These are phyloP conservation scores for Fusarium anthophilum DNA, from an alignment of 2,329 filamentous ascomycete species.

Conservation along the genomic window DNA sequence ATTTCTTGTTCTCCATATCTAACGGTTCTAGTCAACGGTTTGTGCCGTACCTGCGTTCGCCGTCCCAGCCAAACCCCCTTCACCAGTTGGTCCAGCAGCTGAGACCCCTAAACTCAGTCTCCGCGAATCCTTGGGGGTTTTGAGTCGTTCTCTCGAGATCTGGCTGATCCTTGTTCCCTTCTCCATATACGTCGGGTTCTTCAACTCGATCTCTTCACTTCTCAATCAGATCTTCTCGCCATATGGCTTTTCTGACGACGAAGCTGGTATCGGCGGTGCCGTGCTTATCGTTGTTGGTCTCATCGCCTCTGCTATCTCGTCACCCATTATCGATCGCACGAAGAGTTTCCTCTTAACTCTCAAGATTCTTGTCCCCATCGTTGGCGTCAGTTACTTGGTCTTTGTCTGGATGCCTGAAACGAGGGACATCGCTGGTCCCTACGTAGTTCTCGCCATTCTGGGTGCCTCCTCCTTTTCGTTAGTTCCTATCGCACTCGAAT, in stretches of 20 bases:
- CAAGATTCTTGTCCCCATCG: slow-evolving; percentile 77
- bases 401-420: slow-evolving; percentile 81
- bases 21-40: slow-evolving; percentile 47
- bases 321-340: slow-evolving; percentile 84
- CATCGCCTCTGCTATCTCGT: slow-evolving; percentile 76
- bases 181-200: slow-evolving; percentile 85
- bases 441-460: slow-evolving; percentile 77
- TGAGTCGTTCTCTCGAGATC: slow-evolving; percentile 72
- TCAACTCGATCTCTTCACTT: slow-evolving; percentile 89
- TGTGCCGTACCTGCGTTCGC: slow-evolving; percentile 81
- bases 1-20: slow-evolving; percentile 4
- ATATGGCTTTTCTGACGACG: slow-evolving; percentile 82
- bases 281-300: slow-evolving; percentile 91
- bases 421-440: slow-evolving; percentile 71
- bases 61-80: slow-evolving; percentile 79
- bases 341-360: slow-evolving; percentile 81
- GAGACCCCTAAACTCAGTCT: slow-evolving; percentile 65
- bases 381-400: slow-evolving; percentile 76
- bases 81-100: slow-evolving; percentile 76
- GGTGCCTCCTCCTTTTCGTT: slow-evolving; percentile 84
- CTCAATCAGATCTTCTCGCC: slow-evolving; percentile 91
- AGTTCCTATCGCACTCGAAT: slow-evolving; percentile 86
- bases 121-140: slow-evolving; percentile 59
- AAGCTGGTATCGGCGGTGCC: slow-evolving; percentile 90
- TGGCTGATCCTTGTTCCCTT: slow-evolving; percentile 87